phyloP scores from a whole-genome alignment of 116 monocot genomes.

The Dioscorea cayenensis region DNA sequence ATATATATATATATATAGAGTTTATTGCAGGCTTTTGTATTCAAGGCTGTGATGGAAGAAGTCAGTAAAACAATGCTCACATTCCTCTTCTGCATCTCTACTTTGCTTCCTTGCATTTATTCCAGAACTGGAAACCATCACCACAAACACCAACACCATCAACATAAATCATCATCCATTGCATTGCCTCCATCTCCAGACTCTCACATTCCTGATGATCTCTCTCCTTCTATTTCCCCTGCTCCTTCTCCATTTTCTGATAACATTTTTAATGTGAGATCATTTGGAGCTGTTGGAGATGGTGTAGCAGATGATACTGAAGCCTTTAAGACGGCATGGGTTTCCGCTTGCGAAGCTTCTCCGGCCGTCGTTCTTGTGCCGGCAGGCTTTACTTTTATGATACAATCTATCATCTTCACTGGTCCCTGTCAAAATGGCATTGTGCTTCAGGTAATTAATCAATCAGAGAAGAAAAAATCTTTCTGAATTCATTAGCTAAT shows the following conservation, averaged over 20 bases:
- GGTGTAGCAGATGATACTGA: conserved; percentile 66
- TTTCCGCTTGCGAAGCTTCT: conserved; percentile 46
- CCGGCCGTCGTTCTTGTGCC: conserved; percentile 46
- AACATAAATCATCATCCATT: conserved; percentile 18
- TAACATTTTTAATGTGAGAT: conserved; percentile 40
- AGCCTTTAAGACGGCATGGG: conserved; percentile 87
- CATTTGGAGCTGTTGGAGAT: conserved; percentile 66
- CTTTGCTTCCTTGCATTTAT: conserved; percentile 13
- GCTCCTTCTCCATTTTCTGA: neutral
- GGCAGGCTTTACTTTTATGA: conserved; percentile 54
- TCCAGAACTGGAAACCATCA: conserved; percentile 13
- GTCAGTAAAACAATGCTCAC: neutral
- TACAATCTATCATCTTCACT: conserved; percentile 56
- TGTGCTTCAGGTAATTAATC: conserved; percentile 49
- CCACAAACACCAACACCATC: conserved; percentile 14
- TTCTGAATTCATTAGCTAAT: no score
- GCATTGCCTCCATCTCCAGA: conserved; percentile 24
- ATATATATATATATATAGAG: neutral
- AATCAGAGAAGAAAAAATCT: no score
- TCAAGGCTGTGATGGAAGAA: conserved; percentile 13
- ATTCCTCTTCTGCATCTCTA: conserved; percentile 22
- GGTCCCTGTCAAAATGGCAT: conserved; percentile 61
- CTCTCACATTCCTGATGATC: neutral
- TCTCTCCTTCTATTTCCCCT: conserved; percentile 10
- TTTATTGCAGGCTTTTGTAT: neutral